Base-by-base conservation (phyloP, 2,329 filamentous ascomycete species). In the Trichoderma sp. region DNA sequence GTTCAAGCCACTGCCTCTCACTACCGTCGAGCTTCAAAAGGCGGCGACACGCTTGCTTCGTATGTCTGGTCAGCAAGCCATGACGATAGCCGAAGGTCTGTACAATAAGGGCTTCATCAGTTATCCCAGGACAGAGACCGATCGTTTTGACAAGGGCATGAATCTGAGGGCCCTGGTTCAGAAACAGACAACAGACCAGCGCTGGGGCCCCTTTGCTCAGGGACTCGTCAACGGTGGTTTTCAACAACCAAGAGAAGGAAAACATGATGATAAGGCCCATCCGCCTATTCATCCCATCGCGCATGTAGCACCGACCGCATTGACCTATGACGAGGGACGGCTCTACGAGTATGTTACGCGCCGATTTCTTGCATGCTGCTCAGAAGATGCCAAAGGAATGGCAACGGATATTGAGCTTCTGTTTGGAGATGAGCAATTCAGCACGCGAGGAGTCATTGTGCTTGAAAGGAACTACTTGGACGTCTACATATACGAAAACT, bases 71-170 rank as follows among this genome's bases (percentile, higher is more conserved):
- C 93, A 97, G 79, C 90, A 93, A 76, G 94, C 97, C 62, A 98
- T 99, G 95, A 93, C 89, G 66, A 88, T 93, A 29, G 97, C 97
- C 5, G 97, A 99, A 83, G 87, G 88, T 6, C 89, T 99, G 2
- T 99, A 99, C 86, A 95, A 95, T 65, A 95, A 93, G 83, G 97
- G 97, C 0, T 98, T 95, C 85, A 98, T 99, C 84, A 98, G 95
- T 83, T 99, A 99, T 84, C 97, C 97, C 1, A 92, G 97, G 84
- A 99, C 97, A 0, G 97, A 99, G 84, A 99, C 97, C 0, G 97
- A 99, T 83, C 93, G 96, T 38, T 99, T 98, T 81, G 95, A 98
- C 81, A 91, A 91, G 80, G 96, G 90, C 5, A 98, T 98, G 86
- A 93, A 98, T 81, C 88, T 99, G 24, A 91, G 90, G 77, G 90